Evolutionary conservation across 2,329 filamentous ascomycete species (phyloP).

Genomic region (Eutypella sp.): DNA sequence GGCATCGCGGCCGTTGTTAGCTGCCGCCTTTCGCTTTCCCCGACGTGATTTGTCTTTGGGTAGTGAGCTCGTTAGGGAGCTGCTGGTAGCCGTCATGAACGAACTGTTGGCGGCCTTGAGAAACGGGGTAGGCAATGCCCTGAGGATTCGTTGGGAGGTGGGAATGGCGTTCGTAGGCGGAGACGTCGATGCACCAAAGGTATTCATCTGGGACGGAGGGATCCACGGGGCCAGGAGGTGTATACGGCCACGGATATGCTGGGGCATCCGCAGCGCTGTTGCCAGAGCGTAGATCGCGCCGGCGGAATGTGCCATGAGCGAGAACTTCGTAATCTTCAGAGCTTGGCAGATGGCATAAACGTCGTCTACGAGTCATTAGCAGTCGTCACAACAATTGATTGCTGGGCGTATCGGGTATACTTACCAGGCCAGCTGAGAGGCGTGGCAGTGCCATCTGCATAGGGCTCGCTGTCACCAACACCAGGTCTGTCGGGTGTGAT

Average conservation of each 20-base stretch:
- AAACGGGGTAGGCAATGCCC: slow-evolving; percentile 83
- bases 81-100: slow-evolving; percentile 89
- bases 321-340: slow-evolving; percentile 92
- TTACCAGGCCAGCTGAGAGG: slow-evolving; percentile 91
- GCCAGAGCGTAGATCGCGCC: slow-evolving; percentile 97
- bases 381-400: not conserved
- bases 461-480: slow-evolving; percentile 85
- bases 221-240: slow-evolving; percentile 97
- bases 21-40: slow-evolving; percentile 53
- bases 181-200: slow-evolving; percentile 65
- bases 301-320: slow-evolving; percentile 90
- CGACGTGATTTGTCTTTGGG: slow-evolving; percentile 59
- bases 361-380: slow-evolving; percentile 52
- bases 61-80: slow-evolving; percentile 73
- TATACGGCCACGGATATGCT: slow-evolving; percentile 89
- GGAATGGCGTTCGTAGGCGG: slow-evolving; percentile 83
- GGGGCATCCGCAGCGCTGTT: slow-evolving; percentile 90
- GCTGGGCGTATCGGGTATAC: slow-evolving; percentile 24
- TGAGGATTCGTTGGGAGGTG: slow-evolving; percentile 83
- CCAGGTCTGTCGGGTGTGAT: slow-evolving; percentile 94
- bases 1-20: slow-evolving; percentile 31
- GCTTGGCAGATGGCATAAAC: slow-evolving; percentile 90
- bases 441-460: slow-evolving; percentile 74
- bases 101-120: slow-evolving; percentile 92
- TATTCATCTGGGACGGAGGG: slow-evolving; percentile 86